Evolutionary conservation across 2,329 filamentous ascomycete genomes (phyloP).

Genomic region (Colletotrichum sp.): DNA sequence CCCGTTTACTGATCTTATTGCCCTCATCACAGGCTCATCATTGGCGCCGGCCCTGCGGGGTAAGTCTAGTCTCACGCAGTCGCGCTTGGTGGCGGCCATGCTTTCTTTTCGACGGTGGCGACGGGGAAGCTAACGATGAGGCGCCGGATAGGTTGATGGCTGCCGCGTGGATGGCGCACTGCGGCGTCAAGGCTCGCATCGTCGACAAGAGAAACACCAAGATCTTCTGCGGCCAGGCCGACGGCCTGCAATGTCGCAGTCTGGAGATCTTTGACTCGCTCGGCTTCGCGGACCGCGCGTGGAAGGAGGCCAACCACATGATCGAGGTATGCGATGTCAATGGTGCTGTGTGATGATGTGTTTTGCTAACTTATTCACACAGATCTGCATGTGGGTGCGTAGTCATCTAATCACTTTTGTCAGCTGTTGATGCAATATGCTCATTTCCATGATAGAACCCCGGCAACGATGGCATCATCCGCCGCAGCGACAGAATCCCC

Average conservation of each 20-base stretch:
- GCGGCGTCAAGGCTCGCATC: slow-evolving; percentile 44
- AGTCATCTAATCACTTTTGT: not conserved
- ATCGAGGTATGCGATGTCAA: slow-evolving; percentile 57
- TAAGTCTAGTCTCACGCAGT: not conserved
- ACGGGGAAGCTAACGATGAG: not conserved
- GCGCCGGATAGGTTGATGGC: slow-evolving; percentile 46
- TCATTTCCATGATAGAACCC: slow-evolving; percentile 58
- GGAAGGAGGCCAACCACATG: slow-evolving; percentile 72
- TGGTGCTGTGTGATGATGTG: not conserved
- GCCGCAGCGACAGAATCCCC: slow-evolving; percentile 63
- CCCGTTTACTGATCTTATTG: not conserved
- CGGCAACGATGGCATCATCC: slow-evolving; percentile 59
- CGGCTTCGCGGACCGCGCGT: slow-evolving; percentile 66
- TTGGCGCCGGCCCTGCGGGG: slow-evolving; percentile 38
- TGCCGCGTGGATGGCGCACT: slow-evolving; percentile 45
- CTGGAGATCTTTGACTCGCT: slow-evolving; percentile 78
- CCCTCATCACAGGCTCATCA: slow-evolving; percentile 36
- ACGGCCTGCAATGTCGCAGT: slow-evolving; percentile 64
- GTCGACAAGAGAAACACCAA: slow-evolving; percentile 48
- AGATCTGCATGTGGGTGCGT: slow-evolving; percentile 21
- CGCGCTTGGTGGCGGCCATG: not conserved
- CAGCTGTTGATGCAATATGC: not conserved
- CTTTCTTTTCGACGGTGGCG: not conserved
- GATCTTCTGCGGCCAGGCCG: slow-evolving; percentile 48
- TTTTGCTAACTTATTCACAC: not conserved